Evolutionary conservation across 2,329 filamentous ascomycete species (phyloP), one percentile per base, ranked within the genome.

Genomic region (Xylariaceae sp.): DNA sequence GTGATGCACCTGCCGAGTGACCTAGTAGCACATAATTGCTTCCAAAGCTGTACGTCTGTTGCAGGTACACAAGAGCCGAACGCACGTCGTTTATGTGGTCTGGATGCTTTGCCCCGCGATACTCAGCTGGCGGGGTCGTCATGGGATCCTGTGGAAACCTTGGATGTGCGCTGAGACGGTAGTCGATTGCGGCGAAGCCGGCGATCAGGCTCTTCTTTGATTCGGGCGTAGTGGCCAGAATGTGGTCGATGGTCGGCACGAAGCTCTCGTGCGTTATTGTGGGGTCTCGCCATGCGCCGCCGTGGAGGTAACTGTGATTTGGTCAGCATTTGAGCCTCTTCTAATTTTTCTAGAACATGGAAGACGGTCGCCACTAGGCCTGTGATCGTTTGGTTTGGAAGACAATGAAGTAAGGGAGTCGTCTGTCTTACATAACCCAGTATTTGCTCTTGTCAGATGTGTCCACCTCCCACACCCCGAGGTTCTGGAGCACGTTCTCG

Each of bases 151-250:
- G 66, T 1, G 77, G 73, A 48, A 70, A 68, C 33, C 66, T 65
- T 0, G 80, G 76, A 52, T 77, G 65, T 2, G 79, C 73, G 6
- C 79, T 82, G 44, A 87, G 78, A 35, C 82, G 76, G 72, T 86
- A 86, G 66, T 83, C 79, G 50, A 86, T 63, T 40, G 82, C 84
- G 27, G 82, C 79, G 61, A 87, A 80, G 51, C 78, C 85, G 18
- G 78, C 77, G 49, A 88, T 71, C 11, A 19, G 19, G 39, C 10
- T 35, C 32, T 17, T 42, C 39, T 15, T 39, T 22, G 40, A 35
- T 11, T 30, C 14, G 5, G 1, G 42, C 11, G 10, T 39, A 41
- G 42, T 30, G n/a, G 58, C 52, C 41, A 74, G 60, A 50, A 81
- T 65, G 33, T 66, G 60, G 49, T 68, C 63, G 44, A 81, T 70